Evolutionary conservation across 2,329 filamentous ascomycete species (phyloP).

Genomic region (Claviceps paspali): DNA sequence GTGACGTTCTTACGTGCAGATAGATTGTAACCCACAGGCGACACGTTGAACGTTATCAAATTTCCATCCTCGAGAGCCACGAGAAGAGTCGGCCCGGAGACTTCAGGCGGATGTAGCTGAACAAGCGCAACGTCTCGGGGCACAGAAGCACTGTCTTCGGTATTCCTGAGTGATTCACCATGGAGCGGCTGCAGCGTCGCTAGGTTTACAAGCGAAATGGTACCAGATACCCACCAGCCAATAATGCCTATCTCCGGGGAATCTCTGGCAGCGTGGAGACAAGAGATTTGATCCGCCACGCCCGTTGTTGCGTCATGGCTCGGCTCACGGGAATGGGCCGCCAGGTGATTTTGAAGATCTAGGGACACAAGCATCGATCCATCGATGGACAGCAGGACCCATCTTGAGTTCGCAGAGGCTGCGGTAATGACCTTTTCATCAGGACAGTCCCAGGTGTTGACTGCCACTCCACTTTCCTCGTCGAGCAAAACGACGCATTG

Average conservation of each 20-base stretch:
- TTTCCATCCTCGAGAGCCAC: conserved; percentile 86
- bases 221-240: conserved; percentile 77
- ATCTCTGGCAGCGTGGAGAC: conserved; percentile 57
- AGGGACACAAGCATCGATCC: conserved; percentile 61
- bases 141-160: conserved; percentile 56
- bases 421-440: conserved; percentile 51
- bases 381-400: conserved; percentile 58
- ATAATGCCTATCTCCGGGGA: conserved; percentile 56
- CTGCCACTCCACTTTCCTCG: conserved; percentile 35
- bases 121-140: conserved; percentile 71
- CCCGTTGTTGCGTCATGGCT: conserved; percentile 27
- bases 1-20: conserved; percentile 66
- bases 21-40: conserved; percentile 43
- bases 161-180: conserved; percentile 44
- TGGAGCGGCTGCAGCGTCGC: conserved; percentile 49
- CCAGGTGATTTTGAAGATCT: conserved; percentile 42
- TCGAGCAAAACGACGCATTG: conserved; percentile 48
- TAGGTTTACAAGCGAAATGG: conserved; percentile 59
- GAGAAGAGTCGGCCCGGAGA: conserved; percentile 57
- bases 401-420: conserved; percentile 57
- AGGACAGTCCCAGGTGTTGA: conserved; percentile 42
- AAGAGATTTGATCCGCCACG: conserved; percentile 59
- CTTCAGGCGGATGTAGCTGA: conserved; percentile 50
- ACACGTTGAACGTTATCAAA: conserved; percentile 68
- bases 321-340: conserved; percentile 43